Base-by-base conservation (phyloP, 139 green algal genomes). In the Micromonas commoda region DNA sequence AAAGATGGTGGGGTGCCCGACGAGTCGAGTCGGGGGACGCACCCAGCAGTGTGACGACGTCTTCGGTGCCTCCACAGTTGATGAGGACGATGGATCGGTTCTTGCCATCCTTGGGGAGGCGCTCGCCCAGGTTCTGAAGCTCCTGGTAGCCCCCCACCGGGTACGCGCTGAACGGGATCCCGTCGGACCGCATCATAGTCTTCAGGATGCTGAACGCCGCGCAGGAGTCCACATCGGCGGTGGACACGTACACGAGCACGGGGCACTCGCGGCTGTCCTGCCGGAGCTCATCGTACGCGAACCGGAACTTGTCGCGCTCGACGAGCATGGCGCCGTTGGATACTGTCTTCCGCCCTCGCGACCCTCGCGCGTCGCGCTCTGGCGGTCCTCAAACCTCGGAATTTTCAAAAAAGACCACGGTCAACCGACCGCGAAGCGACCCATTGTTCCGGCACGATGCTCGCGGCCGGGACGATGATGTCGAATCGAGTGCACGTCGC, bases 11-110 rank as follows among this genome's bases (percentile, higher is more conserved):
- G n/a, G n/a, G n/a, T n/a, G n/a, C n/a, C n/a, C n/a, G n/a, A n/a
- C n/a, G n/a, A n/a, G n/a, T n/a, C 45, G 45, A 57, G 45, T 9
- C 9, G 9, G 45, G 16, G 45, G 45, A 57, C 45, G 45, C 45
- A 57, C 45, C 45, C 9, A 57, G 45, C 9, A 57, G 45, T 16
- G 9, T 16, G 45, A 9, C 9, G 45, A 57, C 45, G 26, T 69
- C 16, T 21, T 29, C 67, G 4, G 29, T 51, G 0, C 88, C 91
- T 3, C 92, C 92, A 78, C 92, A 97, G 78, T 97, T 97, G n/a
- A 97, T 82, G 0, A 97, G 79, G 24, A 97, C 72, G 2, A 92
- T 81, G 1, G 85, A 90, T 13, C 87, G 85, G 26, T 89, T 29
- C 31, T 88, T 76, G 81, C 29, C 63, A 3, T 80, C 75, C 21